These are phyloP conservation scores for Pulveroboletus ravenelii DNA, from an alignment of 768 basidiomycete species.

Conservation along the genomic window DNA sequence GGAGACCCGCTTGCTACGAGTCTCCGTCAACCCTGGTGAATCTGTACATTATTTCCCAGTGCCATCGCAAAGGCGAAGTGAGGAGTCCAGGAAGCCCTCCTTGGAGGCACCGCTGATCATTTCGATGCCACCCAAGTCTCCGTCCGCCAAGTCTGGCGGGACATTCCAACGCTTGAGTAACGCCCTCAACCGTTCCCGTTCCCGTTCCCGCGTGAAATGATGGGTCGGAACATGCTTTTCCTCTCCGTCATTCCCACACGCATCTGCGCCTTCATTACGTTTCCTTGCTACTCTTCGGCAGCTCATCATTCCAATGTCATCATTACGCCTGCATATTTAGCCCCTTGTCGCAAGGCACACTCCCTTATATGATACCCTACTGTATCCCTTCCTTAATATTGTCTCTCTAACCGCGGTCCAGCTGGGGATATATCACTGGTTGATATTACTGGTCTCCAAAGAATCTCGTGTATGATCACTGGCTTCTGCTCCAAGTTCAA, in stretches of 20 bases:
- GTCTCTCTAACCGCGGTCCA: neutral
- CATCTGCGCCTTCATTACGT: conserved; percentile 5
- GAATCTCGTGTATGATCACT: neutral
- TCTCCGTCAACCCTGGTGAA: conserved; percentile 23
- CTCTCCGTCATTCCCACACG: conserved; percentile 3
- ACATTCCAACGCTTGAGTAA: conserved; percentile 19
- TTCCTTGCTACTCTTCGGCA: conserved; percentile 9
- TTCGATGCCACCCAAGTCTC: conserved; percentile 18
- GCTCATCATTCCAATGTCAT: conserved; percentile 13
- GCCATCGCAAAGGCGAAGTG: conserved; percentile 29
- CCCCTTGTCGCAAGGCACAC: neutral
- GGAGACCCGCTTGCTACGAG: conserved; percentile 28
- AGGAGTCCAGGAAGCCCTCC: conserved; percentile 24
- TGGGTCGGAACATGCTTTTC: neutral
- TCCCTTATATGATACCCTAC: conserved; percentile 3
- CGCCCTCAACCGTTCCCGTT: conserved; percentile 12
- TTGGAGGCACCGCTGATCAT: conserved; percentile 29
- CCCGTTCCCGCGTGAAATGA: conserved; percentile 23
- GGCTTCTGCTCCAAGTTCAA: neutral
- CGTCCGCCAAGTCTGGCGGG: conserved; percentile 19
- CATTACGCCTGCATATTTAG: conserved; percentile 2
- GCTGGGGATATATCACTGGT: neutral
- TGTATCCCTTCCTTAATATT: conserved; percentile 11
- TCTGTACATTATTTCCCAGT: conserved; percentile 34
- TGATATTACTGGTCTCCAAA: neutral